A percentile compares a stretch with the other conserved stretches of the same genome.
Evolutionary conservation across 2,329 filamentous ascomycete species (phyloP).

Genomic region (Ramularia endophylla): DNA sequence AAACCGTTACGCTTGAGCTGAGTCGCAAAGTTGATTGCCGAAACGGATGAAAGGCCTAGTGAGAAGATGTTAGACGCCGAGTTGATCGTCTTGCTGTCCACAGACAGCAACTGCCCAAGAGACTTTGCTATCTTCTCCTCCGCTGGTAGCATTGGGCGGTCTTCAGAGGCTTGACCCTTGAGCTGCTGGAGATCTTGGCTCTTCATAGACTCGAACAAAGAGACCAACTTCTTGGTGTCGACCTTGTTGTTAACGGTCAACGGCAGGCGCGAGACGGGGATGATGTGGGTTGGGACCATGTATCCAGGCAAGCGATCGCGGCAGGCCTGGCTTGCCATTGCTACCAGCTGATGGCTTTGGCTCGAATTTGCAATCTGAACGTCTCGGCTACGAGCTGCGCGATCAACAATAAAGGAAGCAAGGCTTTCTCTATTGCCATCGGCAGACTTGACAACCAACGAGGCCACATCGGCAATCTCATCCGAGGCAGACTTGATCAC

Average conservation of each 20-base stretch:
- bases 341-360: conserved; percentile 17
- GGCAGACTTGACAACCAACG: conserved; percentile 66
- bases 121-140: conserved; percentile 48
- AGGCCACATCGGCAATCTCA: conserved; percentile 63
- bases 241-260: conserved; percentile 87
- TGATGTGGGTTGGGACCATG: conserved; percentile 84
- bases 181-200: conserved; percentile 57
- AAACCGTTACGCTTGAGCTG: conserved; percentile 60
- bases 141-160: conserved; percentile 29
- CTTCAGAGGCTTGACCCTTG: conserved; percentile 22
- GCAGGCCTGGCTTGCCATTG: conserved; percentile 49
- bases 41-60: conserved; percentile 82
- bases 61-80: conserved; percentile 69
- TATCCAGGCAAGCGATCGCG: conserved; percentile 66
- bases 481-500: conserved; percentile 59
- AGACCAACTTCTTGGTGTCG: conserved; percentile 63
- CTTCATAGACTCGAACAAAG: conserved; percentile 58
- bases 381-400: conserved; percentile 13
- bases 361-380: conserved; percentile 33
- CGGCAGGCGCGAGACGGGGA: conserved; percentile 66
- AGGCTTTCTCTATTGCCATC: conserved; percentile 75
- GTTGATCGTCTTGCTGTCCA: conserved; percentile 41
- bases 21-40: conserved; percentile 64
- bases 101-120: conserved; percentile 49
- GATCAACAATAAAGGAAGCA: conserved; percentile 61